Percentiles rank a stretch among this genome's conserved stretches.
These are phyloP conservation scores for Eremomyces bilateralis DNA, from an alignment of 495 filamentous ascomycete genomes.

Conservation along the genomic window DNA sequence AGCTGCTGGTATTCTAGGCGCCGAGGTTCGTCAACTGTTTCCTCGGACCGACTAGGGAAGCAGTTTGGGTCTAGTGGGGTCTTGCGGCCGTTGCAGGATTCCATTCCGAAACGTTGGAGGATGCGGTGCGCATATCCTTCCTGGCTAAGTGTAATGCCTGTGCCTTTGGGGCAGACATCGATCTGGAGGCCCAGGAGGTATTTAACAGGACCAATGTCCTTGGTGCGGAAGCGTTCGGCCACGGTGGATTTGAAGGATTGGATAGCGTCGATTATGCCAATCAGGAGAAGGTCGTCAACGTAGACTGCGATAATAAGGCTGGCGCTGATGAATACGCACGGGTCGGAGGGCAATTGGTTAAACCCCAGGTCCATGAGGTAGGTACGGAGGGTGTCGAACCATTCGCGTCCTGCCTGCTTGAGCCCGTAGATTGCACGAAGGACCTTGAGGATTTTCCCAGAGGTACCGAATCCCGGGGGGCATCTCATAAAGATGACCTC, in stretches of 20 bases:
- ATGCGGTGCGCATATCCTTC: constrained; percentile 10
- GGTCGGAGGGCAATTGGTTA: constrained; percentile 9
- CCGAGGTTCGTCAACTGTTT: too few species aligned
- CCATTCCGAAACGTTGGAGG: constrained; percentile 5
- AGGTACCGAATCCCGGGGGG: constrained; percentile 5
- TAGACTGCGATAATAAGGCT: constrained; percentile 16
- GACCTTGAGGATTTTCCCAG: constrained; percentile 5
- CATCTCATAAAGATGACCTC: constrained; percentile 12
- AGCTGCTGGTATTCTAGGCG: constrained; percentile 6
- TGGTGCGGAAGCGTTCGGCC: constrained; percentile 14
- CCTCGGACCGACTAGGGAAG: neutral
- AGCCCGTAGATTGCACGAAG: constrained; percentile 21
- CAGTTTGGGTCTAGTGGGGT: constrained; percentile 9
- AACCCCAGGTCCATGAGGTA: constrained; percentile 17
- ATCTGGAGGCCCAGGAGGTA: constrained; percentile 20
- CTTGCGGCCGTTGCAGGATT: constrained; percentile 1
- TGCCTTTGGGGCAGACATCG: constrained; percentile 9
- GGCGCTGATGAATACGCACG: constrained; percentile 11
- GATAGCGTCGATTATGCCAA: constrained; percentile 10
- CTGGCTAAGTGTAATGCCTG: constrained; percentile 10
- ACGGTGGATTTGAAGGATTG: constrained; percentile 14
- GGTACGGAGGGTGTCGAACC: constrained; percentile 17
- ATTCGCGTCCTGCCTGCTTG: constrained; percentile 20
- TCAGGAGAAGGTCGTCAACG: constrained; percentile 18
- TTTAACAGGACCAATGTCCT: constrained; percentile 12